A percentile compares a stretch with the other conserved stretches of the same genome.
These are phyloP conservation scores for Bretziella fagacearum DNA, from an alignment of 2,329 filamentous ascomycete species.

Conservation along the genomic window DNA sequence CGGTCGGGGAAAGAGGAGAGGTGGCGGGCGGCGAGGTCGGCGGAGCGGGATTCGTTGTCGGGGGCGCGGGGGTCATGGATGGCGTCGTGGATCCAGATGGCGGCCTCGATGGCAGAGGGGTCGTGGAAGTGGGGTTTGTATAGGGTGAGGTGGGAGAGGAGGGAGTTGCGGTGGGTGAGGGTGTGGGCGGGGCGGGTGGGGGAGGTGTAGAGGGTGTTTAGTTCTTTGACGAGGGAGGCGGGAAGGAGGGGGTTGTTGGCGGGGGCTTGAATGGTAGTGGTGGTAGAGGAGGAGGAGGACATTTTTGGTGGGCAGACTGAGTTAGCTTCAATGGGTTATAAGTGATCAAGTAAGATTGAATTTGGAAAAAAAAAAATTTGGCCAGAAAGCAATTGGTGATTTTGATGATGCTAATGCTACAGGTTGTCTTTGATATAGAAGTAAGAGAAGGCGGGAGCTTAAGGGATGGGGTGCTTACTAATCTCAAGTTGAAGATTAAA, in stretches of 20 bases:
- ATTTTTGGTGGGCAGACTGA: not conserved
- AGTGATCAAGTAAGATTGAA: too few species aligned
- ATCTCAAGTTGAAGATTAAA: too few species aligned
- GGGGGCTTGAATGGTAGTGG: not conserved
- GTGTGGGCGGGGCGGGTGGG: conserved; percentile 9
- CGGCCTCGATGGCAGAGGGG: conserved; percentile 9
- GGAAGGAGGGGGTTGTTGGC: conserved; percentile 5
- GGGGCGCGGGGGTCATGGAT: conserved; percentile 9
- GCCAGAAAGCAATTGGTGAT: too few species aligned
- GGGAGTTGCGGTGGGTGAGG: conserved; percentile 9
- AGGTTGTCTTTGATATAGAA: too few species aligned
- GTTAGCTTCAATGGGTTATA: too few species aligned
- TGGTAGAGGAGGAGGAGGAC: not conserved
- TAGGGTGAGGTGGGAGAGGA: conserved; percentile 4
- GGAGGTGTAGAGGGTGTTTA: conserved; percentile 5
- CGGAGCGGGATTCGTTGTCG: conserved; percentile 21
- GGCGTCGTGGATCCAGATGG: conserved; percentile 14
- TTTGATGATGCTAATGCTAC: too few species aligned
- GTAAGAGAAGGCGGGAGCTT: too few species aligned
- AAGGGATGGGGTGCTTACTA: too few species aligned
- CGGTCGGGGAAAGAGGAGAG: not conserved
- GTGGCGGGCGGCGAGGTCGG: conserved; percentile 14
- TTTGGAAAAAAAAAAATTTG: too few species aligned
- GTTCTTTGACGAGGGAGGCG: not conserved
- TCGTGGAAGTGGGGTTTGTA: conserved; percentile 8